A percentile compares a stretch with the other conserved stretches of the same genome.
Evolutionary conservation across 2,329 filamentous ascomycete species (phyloP).

Genomic region (Lachnellula willkommii): DNA sequence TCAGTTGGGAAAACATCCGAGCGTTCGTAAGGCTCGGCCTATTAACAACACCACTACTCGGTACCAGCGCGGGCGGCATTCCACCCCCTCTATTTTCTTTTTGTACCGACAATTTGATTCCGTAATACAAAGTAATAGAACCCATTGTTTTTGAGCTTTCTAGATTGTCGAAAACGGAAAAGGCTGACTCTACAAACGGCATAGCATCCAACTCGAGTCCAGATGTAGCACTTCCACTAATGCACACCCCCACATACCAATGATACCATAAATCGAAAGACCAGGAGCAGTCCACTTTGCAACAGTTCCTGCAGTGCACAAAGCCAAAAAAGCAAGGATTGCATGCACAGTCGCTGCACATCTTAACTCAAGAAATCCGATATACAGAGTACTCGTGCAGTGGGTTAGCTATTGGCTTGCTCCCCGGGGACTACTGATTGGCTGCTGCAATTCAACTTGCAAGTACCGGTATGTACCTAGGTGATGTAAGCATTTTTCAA

Average conservation of each 20-base stretch:
- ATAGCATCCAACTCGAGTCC: no score
- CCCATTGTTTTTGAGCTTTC: not conserved
- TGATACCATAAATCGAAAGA: not conserved
- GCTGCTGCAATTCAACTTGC: not conserved
- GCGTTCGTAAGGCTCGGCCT: slow-evolving; percentile 1
- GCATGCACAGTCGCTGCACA: not conserved
- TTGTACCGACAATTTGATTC: not conserved
- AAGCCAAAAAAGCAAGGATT: not conserved
- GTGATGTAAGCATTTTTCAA: not conserved
- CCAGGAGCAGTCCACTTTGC: not conserved
- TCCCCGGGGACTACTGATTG: not conserved
- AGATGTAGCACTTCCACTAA: no score
- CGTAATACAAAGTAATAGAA: not conserved
- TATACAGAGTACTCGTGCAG: no score
- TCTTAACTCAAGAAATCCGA: not conserved
- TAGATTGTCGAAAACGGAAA: not conserved
- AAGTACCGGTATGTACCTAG: not conserved
- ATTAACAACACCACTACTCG: not conserved
- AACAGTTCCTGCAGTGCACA: not conserved
- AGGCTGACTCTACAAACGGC: not conserved
- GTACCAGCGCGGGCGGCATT: not conserved
- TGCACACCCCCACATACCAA: not conserved
- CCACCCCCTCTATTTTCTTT: not conserved
- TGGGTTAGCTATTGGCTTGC: not conserved
- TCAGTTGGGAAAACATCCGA: slow-evolving; percentile 1